Percentiles rank a stretch among this genome's conserved stretches.
Conservation (phyloP, 225 moss, liverwort and hornwort species). For the Antitrichia curtipendula region DNA sequence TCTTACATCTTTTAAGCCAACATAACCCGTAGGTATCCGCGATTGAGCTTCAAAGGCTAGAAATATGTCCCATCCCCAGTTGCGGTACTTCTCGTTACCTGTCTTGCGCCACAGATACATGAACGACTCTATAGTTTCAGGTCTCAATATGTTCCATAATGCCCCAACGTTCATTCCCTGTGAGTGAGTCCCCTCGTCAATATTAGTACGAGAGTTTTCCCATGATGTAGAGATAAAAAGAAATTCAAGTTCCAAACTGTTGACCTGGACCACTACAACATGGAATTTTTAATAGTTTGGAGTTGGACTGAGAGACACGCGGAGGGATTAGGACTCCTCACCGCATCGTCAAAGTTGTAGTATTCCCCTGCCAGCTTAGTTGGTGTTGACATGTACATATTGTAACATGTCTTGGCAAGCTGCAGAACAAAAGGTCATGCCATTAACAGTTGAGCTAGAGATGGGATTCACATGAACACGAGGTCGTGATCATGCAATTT, state of each 20-base stretch:
- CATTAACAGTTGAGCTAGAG: not conserved
- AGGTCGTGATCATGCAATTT: not conserved
- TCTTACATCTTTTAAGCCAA: constrained; percentile 74
- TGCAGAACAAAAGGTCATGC: constrained; percentile 5
- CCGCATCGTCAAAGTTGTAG: constrained; percentile 54
- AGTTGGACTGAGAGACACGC: not conserved
- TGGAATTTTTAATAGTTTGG: not conserved
- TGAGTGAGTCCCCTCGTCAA: not conserved
- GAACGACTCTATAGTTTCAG: constrained; percentile 80
- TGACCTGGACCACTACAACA: not conserved
- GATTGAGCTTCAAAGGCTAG: constrained; percentile 79
- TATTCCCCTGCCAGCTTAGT: constrained; percentile 83
- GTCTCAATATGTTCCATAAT: constrained; percentile 75
- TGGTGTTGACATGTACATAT: constrained; percentile 68
- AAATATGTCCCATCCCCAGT: constrained; percentile 97
- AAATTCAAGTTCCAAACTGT: not conserved
- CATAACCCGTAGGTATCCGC: constrained; percentile 51
- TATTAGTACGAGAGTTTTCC: not conserved
- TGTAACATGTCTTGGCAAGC: constrained; percentile 77
- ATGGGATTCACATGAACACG: not conserved
- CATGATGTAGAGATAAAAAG: not conserved
- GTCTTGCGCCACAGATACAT: constrained; percentile 94
- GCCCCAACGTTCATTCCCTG: constrained; percentile 67
- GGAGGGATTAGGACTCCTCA: not conserved
- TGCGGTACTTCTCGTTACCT: constrained; percentile 68